Conservation (phyloP, 441 rosid species). For the Rhodomyrtus psidioides region DNA sequence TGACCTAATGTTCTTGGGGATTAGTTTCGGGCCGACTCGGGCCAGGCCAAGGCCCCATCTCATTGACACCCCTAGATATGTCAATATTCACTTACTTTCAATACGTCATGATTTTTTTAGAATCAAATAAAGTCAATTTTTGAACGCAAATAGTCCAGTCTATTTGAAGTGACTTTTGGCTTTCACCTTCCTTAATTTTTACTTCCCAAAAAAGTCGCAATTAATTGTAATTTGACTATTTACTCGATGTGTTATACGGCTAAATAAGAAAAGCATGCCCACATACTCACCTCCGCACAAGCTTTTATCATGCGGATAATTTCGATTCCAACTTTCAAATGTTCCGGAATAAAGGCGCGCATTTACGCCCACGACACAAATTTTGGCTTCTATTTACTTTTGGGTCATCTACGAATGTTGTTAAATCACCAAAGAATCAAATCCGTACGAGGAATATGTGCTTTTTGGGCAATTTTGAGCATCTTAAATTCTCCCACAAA, state of each 20-base stretch:
- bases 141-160: neutral
- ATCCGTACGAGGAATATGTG: neutral
- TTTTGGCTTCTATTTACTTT: neutral
- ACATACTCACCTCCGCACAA: neutral
- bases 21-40: too few species aligned
- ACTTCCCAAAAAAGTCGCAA: neutral
- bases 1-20: too few species aligned
- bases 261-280: neutral
- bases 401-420: neutral
- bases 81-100: too few species aligned
- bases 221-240: neutral
- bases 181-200: neutral
- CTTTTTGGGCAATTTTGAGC: neutral
- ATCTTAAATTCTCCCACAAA: rapidly evolving
- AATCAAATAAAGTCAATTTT: neutral
- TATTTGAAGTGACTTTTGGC: neutral
- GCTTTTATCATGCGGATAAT: too few species aligned
- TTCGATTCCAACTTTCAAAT: neutral
- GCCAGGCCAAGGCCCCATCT: too few species aligned
- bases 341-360: neutral
- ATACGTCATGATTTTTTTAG: neutral
- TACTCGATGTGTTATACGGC: neutral
- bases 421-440: neutral
- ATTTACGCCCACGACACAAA: neutral
- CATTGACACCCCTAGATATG: too few species aligned